Evolutionary conservation across 495 filamentous ascomycete genomes (phyloP).

Genomic region (Penicillium macrosclerotiorum): DNA sequence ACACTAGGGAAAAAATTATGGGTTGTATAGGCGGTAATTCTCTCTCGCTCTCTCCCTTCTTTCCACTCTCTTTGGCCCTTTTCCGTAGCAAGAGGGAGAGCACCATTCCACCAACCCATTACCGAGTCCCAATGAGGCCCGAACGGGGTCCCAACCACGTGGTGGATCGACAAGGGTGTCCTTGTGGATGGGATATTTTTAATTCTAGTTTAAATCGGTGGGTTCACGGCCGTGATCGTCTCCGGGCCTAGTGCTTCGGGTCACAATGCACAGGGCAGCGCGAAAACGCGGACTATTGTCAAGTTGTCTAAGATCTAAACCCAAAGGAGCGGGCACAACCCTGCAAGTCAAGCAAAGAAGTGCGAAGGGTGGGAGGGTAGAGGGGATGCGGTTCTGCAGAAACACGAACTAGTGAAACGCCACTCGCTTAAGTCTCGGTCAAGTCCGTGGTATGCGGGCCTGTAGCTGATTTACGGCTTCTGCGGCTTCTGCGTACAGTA

Average conservation of each 20-base stretch:
- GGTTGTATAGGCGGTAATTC: no score
- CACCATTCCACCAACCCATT: no score
- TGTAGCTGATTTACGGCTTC: no score
- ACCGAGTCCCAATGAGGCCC: background rate
- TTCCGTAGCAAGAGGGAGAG: no score
- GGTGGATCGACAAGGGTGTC: conserved; percentile 22
- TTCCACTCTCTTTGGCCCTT: no score
- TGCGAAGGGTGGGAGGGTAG: background rate
- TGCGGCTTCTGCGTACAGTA: no score
- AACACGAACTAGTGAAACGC: conserved; percentile 16
- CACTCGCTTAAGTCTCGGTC: conserved; percentile 34
- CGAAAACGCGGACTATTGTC: no score
- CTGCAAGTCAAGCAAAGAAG: background rate
- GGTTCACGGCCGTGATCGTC: no score
- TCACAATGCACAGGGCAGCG: background rate
- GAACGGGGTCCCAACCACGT: conserved; percentile 14
- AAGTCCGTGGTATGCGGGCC: conserved; percentile 21
- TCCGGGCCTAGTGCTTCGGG: no score
- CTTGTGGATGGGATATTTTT: background rate
- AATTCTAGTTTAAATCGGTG: no score
- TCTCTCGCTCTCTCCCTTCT: no score
- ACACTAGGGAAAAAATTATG: no score
- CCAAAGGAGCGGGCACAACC: background rate
- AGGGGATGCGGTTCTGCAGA: conserved; percentile 5
- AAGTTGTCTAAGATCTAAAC: conserved; percentile 5